Conservation (phyloP, 1,284 basidiomycete genomes). For the Pascua guehoae region DNA sequence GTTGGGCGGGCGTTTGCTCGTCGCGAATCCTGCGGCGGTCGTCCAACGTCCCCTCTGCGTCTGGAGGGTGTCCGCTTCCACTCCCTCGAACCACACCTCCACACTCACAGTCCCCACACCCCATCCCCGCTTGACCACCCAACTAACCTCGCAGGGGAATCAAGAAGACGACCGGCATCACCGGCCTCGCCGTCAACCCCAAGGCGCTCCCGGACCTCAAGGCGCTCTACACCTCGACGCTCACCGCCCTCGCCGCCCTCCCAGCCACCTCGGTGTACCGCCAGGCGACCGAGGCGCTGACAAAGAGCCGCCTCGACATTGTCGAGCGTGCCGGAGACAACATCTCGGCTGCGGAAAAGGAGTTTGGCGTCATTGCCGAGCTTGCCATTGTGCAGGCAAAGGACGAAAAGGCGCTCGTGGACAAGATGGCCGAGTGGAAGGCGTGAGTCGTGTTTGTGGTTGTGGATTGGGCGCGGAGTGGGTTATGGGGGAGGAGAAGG, state of each 20-base stretch:
- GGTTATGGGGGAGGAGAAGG: neutral
- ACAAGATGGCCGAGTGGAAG: conserved; percentile 92
- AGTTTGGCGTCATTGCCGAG: conserved; percentile 51
- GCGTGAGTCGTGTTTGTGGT: conserved; percentile 76
- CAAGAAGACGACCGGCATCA: conserved; percentile 76
- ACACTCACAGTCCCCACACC: neutral
- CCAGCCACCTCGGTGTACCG: conserved; percentile 82
- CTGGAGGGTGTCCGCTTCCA: neutral
- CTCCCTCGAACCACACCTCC: neutral
- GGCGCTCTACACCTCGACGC: conserved; percentile 73
- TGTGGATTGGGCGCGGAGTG: neutral
- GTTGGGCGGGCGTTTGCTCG: too few species aligned
- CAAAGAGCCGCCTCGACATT: conserved; percentile 73
- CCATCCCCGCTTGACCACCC: neutral
- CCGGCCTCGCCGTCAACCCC: conserved; percentile 53
- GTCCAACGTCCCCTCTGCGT: neutral
- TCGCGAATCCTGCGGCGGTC: neutral
- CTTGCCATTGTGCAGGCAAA: conserved; percentile 67
- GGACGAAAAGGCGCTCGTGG: conserved; percentile 73
- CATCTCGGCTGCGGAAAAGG: conserved; percentile 64
- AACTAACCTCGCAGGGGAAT: conserved; percentile 43
- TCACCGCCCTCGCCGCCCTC: conserved; percentile 65
- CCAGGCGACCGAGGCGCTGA: conserved; percentile 82
- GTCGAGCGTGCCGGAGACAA: conserved; percentile 67
- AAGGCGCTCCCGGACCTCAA: conserved; percentile 74